These are phyloP conservation scores for Trapa bicornis DNA, from an alignment of 345 rosid species.

Conservation along the genomic window DNA sequence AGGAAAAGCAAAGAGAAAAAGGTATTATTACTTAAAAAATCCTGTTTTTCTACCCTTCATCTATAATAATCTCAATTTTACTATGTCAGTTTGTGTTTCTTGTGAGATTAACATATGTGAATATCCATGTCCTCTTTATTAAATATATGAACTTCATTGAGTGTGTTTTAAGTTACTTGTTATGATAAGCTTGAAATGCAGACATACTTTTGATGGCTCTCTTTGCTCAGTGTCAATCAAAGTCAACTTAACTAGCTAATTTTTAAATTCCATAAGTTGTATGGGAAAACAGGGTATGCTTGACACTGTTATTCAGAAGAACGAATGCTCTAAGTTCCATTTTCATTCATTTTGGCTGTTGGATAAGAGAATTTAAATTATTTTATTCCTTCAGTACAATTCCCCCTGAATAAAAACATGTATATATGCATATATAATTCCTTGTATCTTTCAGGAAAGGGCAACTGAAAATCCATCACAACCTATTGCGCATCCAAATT, in stretches of 20 bases:
- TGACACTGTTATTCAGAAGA: not conserved
- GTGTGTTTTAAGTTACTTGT: not conserved
- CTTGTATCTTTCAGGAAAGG: slow-evolving; percentile 41
- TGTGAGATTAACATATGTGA: not conserved
- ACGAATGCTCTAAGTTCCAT: not conserved
- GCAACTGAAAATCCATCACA: slow-evolving; percentile 27
- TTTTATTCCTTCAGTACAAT: not conserved
- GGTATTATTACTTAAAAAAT: slow-evolving; percentile 20
- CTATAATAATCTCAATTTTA: not conserved
- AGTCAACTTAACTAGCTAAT: not conserved
- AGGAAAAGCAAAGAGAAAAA: slow-evolving; percentile 53
- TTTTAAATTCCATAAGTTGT: not conserved
- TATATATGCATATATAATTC: not conserved
- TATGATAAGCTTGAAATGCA: not conserved
- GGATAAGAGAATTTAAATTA: not conserved
- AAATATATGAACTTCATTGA: not conserved
- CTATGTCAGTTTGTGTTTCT: not conserved
- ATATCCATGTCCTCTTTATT: not conserved
- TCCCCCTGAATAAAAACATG: not conserved
- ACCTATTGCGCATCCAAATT: slow-evolving; percentile 22
- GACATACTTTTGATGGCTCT: not conserved
- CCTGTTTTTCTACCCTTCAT: not conserved
- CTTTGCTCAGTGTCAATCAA: not conserved
- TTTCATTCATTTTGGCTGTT: not conserved
- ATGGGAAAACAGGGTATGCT: not conserved